Base-by-base conservation (phyloP, 2,329 filamentous ascomycete genomes). In the Neoscytalidium dimidiatum region DNA sequence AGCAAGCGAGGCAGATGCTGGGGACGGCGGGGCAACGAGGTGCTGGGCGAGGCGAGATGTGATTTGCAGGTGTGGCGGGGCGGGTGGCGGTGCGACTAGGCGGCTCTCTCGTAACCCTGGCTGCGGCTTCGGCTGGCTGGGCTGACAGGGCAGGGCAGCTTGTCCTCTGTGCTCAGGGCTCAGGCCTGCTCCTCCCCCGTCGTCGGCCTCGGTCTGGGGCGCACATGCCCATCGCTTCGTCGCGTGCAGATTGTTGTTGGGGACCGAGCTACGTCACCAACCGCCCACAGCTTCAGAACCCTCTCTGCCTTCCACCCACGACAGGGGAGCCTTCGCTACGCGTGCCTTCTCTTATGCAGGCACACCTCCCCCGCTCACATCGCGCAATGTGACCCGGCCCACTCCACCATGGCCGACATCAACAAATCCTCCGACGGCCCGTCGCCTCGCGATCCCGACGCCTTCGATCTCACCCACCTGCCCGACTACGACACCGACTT, bases 401-500 rank as follows among this genome's bases (percentile, higher is more conserved):
- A 19, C 26, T 35, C 44, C 28, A 53, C 44, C 68, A 82, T 82
- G 80, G 79, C 79, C 70, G 79, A 82, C 67, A 70, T 73, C 62
- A 76, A 78, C 35, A 80, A 78, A 70, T 73, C 73, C 51, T 83
- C 81, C 52, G 81, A 85, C 68, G 83, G 82, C 29, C 82, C 81
- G 43, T 87, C 88, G 69, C 89, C 88, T 69, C 89, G 88, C 72
- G 82, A 84, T 4, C 74, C 81, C 44, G 83, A 89, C 68, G 86
- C 85, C 51, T 93, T 90, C 79, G 90, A 95, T 76, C 82, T 85
- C 67, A 83, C 84, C 17, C 81, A 80, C 41, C 84, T 97, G 21
- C 94, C 93, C n/a, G 93, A 97, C 77, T 87, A 84, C 77, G 86
- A 94, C 75, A 84, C 85, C 72, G 88, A 95, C 64, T 97, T 97